Percentiles rank a stretch among this genome's conserved stretches.
Evolutionary conservation across 768 basidiomycete species (phyloP).

Genomic region (Chiua virens): DNA sequence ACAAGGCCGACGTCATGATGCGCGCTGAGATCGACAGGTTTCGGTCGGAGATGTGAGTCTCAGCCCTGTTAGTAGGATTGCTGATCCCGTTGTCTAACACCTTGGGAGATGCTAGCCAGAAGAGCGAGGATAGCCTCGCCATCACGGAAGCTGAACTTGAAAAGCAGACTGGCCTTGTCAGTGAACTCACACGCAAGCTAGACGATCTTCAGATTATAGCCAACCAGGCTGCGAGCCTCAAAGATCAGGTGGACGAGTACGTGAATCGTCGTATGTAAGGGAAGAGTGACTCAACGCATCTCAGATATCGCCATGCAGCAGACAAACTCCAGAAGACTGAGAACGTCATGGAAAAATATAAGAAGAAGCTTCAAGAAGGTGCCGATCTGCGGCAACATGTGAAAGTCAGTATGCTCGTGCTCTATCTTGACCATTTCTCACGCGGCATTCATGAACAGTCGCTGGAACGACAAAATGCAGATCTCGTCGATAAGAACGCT

Average conservation of each 20-base stretch:
- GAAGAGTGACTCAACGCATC: neutral
- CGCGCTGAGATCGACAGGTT: constrained; percentile 81
- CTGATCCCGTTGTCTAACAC: constrained; percentile 21
- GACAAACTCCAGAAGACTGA: constrained; percentile 93
- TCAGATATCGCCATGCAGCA: constrained; percentile 86
- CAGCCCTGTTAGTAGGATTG: neutral
- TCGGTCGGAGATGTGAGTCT: constrained; percentile 78
- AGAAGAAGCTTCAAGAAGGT: constrained; percentile 95
- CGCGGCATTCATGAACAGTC: constrained; percentile 43
- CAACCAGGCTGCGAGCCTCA: constrained; percentile 74
- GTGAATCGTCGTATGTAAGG: neutral
- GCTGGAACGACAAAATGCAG: constrained; percentile 90
- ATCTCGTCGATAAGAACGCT: constrained; percentile 88
- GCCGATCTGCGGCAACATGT: constrained; percentile 86
- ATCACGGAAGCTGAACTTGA: constrained; percentile 82
- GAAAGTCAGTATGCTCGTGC: constrained; percentile 50
- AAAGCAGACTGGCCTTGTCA: constrained; percentile 65
- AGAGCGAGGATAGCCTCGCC: constrained; percentile 89
- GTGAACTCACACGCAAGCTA: constrained; percentile 74
- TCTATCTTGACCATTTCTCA: neutral
- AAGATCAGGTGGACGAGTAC: constrained; percentile 95
- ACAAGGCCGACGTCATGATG: constrained; percentile 75
- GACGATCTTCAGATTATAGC: constrained; percentile 81
- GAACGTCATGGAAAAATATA: constrained; percentile 98
- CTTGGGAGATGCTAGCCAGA: constrained; percentile 61